These are phyloP conservation scores for Mycena vulgaris DNA, from an alignment of 768 basidiomycete genomes.

Conservation along the genomic window DNA sequence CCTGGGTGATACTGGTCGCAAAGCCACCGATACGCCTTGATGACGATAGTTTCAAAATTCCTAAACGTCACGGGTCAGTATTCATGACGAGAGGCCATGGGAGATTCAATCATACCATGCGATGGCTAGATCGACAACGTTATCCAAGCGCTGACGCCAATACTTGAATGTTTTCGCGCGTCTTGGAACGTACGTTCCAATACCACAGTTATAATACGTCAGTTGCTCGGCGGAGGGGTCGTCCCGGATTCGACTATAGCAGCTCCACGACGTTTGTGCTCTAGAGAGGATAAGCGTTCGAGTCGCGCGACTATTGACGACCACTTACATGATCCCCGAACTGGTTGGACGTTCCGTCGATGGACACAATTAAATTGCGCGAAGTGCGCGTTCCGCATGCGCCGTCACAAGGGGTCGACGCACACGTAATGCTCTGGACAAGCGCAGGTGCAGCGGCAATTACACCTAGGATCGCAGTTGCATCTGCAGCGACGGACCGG, in stretches of 20 bases:
- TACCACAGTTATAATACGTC: slow-evolving; percentile 54
- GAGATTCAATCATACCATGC: background rate
- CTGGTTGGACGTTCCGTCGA: slow-evolving; percentile 43
- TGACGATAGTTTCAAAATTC: background rate
- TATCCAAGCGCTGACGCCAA: background rate
- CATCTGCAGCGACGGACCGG: background rate
- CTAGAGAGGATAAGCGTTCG: slow-evolving; percentile 37
- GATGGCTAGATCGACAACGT: background rate
- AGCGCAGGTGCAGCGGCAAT: background rate
- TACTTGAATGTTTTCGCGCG: slow-evolving; percentile 38
- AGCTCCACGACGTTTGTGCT: slow-evolving; percentile 53
- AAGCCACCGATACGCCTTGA: slow-evolving; percentile 7
- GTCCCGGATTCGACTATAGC: slow-evolving; percentile 42
- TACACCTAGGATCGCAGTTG: background rate
- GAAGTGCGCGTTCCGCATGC: background rate
- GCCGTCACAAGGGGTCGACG: background rate
- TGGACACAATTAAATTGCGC: background rate
- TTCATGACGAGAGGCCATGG: too few relatives aligned
- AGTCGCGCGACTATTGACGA: background rate
- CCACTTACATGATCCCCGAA: slow-evolving; percentile 50
- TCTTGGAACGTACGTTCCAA: slow-evolving; percentile 48
- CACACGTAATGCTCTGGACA: background rate
- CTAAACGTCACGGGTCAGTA: background rate
- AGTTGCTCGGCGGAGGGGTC: slow-evolving; percentile 33
- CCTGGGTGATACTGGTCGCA: background rate